These are phyloP conservation scores for Lithospermum erythrorhizon DNA, from an alignment of 257 asterid genomes.

Conservation along the genomic window DNA sequence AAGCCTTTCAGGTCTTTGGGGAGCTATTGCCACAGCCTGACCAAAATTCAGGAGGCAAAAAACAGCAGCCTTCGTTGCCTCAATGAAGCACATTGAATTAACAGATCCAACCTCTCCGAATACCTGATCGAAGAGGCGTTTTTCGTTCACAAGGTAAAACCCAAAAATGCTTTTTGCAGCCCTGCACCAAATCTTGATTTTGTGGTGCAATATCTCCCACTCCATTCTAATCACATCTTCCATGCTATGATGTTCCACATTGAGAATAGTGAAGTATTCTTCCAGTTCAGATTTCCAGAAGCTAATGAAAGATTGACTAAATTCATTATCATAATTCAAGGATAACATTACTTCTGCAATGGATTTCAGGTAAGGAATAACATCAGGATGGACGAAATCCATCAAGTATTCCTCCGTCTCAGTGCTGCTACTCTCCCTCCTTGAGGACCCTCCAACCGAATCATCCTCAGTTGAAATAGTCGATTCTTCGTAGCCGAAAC, in stretches of 20 bases:
- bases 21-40: conserved; percentile 43
- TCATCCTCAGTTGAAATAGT: conserved; percentile 32
- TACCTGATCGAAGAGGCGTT: conserved; percentile 39
- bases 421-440: conserved; percentile 26
- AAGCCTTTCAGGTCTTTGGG: conserved; percentile 49
- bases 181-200: conserved; percentile 40
- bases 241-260: conserved; percentile 31
- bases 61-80: conserved; percentile 39
- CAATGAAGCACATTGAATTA: conserved; percentile 32
- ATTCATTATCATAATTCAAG: conserved; percentile 39
- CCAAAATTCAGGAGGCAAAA: conserved; percentile 50
- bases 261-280: conserved; percentile 28
- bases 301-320: conserved; percentile 28
- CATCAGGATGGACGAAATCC: conserved; percentile 50
- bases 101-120: conserved; percentile 25
- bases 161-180: conserved; percentile 33
- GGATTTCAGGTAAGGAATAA: conserved; percentile 34
- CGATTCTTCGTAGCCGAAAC: conserved; percentile 22
- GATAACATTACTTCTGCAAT: conserved; percentile 44
- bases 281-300: conserved; percentile 39
- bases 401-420: conserved; percentile 29
- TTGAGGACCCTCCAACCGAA: conserved; percentile 23
- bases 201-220: conserved; percentile 39
- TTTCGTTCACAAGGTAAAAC: conserved; percentile 31
- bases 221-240: conserved; percentile 60